Evolutionary conservation across 1,139 yeast species (phyloP), one percentile per base, ranked within the genome.

Genomic region (Diutina rugosa): DNA sequence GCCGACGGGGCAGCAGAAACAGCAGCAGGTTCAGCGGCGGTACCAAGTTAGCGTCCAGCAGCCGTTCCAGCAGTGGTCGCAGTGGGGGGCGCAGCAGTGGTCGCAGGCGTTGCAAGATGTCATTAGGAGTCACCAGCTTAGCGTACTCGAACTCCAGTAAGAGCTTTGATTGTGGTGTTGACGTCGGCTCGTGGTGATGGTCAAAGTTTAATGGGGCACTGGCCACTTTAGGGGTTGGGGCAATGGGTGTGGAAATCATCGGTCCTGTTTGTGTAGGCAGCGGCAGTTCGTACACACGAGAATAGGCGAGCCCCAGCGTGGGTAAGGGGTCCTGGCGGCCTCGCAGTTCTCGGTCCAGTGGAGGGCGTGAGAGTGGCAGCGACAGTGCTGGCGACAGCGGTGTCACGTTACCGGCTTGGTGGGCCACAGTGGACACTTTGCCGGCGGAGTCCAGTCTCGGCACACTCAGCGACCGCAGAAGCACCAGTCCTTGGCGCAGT

Each of bases 1-100:
- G 82, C 57, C 86, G 69, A 58, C 81, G 71, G 1, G 86, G 85
- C 1, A 85, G 77, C 12, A 76, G 70, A 32, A 71, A 69, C 44
- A 29, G 41, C 53, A 32, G 53, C 41, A 35, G 41, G n/a, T 35
- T 35, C 41, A 35, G 41, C n/a, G 41, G 41, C n/a, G 41, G 41
- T 8, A 35, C 14, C n/a, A 35, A 35, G 41, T 35, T 35, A 2
- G 41, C 41, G 14, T 35, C 41, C 41, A 35, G 41, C 41, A 35
- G 41, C 9, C 41, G 14, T 10, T 35, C 41, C 41, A 35, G 41
- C 41, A 35, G 41, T 14, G 41, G 41, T 9, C 41, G 14, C 41
- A 44, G 46, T 21, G 26, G 26, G 4, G 26, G 26, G 2, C 46
- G 14, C 16, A 26, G 46, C 46, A 38, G 35, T 12, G 44, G 54